Evolutionary conservation across 371 early-diverging fungal genomes (phyloP).

Genomic region (Parasitella parasitica): DNA sequence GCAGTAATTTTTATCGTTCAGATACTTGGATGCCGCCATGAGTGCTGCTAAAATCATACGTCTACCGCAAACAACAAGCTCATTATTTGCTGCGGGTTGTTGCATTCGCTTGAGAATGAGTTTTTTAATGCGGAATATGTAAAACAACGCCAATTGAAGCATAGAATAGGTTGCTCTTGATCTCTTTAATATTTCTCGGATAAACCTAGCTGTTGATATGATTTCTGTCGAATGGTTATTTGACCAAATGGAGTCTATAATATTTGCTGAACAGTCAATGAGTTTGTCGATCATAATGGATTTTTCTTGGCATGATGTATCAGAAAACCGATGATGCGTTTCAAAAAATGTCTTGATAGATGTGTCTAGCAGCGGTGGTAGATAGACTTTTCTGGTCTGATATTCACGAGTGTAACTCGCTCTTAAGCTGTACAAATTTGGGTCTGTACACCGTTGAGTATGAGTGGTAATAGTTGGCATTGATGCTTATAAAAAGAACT

Average conservation of each 20-base stretch:
- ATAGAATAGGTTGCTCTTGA: constrained; percentile 73
- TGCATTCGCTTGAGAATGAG: constrained; percentile 22
- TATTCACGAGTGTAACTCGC: not conserved
- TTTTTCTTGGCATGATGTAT: constrained; percentile 26
- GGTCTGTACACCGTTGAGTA: constrained; percentile 3
- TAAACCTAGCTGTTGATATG: constrained; percentile 50
- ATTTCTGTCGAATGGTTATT: constrained; percentile 32
- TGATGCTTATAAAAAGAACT: not conserved
- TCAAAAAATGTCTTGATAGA: not conserved
- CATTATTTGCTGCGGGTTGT: not conserved
- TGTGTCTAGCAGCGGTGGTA: not conserved
- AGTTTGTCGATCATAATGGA: constrained; percentile 33
- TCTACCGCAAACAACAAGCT: constrained; percentile 57
- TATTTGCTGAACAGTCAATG: constrained; percentile 35
- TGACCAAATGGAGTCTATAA: constrained; percentile 40
- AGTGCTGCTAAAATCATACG: constrained; percentile 72
- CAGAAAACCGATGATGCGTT: constrained; percentile 9
- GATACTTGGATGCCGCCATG: constrained; percentile 70
- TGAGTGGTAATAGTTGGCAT: not conserved
- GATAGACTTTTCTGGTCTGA: not conserved
- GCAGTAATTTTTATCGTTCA: constrained; percentile 69
- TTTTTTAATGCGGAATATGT: constrained; percentile 52
- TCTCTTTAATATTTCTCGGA: constrained; percentile 71
- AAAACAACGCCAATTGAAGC: constrained; percentile 67
- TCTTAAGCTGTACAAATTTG: constrained; percentile 9